Evolutionary conservation across 2,329 filamentous ascomycete genomes (phyloP).

Genomic region (Epichloe uncinata): DNA sequence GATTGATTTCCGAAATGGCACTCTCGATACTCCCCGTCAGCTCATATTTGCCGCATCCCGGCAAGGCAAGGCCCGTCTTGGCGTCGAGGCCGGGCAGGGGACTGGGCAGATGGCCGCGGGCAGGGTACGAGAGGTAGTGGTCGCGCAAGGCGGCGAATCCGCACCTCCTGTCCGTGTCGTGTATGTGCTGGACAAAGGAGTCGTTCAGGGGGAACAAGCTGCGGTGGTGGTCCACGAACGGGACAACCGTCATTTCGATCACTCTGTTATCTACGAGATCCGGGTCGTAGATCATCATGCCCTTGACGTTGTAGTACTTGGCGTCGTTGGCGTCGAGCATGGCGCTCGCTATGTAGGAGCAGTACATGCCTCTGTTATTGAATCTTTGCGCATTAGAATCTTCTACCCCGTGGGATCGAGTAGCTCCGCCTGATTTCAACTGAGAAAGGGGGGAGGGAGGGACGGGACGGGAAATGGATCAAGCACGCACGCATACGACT

Average conservation of each 20-base stretch:
- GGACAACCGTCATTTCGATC: constrained; percentile 32
- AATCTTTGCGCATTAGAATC: background rate
- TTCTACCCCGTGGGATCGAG: too few relatives aligned
- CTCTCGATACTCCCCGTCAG: constrained; percentile 41
- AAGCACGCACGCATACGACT: too few relatives aligned
- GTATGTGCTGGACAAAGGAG: constrained; percentile 16
- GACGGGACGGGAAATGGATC: too few relatives aligned
- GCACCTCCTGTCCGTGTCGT: constrained; percentile 29
- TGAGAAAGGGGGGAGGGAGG: too few relatives aligned
- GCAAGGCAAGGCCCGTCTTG: constrained; percentile 20
- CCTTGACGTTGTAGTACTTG: constrained; percentile 51
- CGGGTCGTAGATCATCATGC: constrained; percentile 59
- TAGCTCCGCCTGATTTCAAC: too few relatives aligned
- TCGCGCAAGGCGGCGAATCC: constrained; percentile 47
- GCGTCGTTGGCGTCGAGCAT: constrained; percentile 54
- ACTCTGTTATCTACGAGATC: constrained; percentile 39
- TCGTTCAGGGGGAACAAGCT: constrained; percentile 41
- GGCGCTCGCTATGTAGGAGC: constrained; percentile 55
- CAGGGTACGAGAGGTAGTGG: constrained; percentile 52
- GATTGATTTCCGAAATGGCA: constrained; percentile 48
- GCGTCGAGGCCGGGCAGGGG: constrained; percentile 9
- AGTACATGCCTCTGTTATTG: constrained; percentile 34
- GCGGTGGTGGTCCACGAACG: constrained; percentile 48
- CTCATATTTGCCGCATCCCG: constrained; percentile 32
- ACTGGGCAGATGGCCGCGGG: constrained; percentile 27